Percentiles rank a stretch among this genome's conserved stretches.
Conservation (phyloP, 768 basidiomycete species). For the Leccinum rimulosum region DNA sequence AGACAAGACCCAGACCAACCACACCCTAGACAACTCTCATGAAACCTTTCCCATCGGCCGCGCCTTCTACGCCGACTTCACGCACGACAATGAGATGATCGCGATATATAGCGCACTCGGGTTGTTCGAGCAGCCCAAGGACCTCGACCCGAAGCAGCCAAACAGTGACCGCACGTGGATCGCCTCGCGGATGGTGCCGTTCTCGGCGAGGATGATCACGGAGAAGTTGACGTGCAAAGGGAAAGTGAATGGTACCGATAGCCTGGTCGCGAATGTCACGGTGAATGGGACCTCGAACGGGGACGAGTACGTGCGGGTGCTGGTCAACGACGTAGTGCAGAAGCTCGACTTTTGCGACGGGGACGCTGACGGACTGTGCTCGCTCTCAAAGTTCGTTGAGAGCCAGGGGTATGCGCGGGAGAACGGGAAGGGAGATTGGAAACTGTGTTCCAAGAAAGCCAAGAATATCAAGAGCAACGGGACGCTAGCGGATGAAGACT, state of each 20-base stretch:
- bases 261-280: no score
- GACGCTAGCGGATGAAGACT: neutral
- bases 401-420: neutral
- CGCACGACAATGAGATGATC: neutral
- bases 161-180: neutral
- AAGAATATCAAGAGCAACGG: neutral
- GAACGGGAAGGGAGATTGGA: neutral
- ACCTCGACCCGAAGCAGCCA: neutral
- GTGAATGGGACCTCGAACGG: neutral
- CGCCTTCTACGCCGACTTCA: neutral
- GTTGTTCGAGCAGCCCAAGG: neutral
- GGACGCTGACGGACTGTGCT: neutral
- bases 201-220: conserved; percentile 65
- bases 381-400: neutral
- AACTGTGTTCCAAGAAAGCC: neutral
- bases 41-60: neutral
- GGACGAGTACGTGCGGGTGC: neutral
- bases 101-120: neutral
- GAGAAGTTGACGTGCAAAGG: conserved; percentile 42
- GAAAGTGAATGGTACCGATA: neutral
- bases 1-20: conserved; percentile 75
- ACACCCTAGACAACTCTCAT: neutral
- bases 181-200: conserved; percentile 54
- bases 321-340: neutral
- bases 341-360: neutral